Base-by-base conservation (phyloP, 2,329 filamentous ascomycete species). In the Teratosphaeria gauchensis region DNA sequence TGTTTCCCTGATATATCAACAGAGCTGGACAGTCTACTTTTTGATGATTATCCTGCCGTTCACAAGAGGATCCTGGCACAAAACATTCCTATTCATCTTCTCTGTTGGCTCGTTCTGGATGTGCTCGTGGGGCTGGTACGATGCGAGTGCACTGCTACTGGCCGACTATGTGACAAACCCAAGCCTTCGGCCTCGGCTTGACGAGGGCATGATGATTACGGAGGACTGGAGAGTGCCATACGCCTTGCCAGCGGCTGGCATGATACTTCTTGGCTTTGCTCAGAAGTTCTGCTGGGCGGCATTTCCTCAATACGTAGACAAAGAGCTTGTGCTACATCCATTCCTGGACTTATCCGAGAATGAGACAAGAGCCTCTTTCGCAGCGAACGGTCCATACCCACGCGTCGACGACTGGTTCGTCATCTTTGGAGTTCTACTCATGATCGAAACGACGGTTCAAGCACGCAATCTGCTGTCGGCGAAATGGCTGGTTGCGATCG, bases 1-100 rank as follows among this genome's bases (percentile, higher is more conserved):
- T 9, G 63, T 78, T 32, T 75, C 71, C 5, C 69, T 75, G n/a
- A 69, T 79, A 16, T 79, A 76, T 63, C 69, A 72, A 56, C 77
- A 79, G 35, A 53, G 54, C 42, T 59, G 53, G 54, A 80, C 77
- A 0, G 71, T 78, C 8, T 80, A 77, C 63, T 77, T 78, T 67
- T 70, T 75, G 4, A 78, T 78, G 76, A 65, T 78, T 58, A 77
- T 77, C 56, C 69, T 78, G 9, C 77, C 76, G 3, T 76, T 71
- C 65, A 77, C 75, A 1, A 70, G 76, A 12, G 60, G 65, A 14
- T 69, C 69, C 1, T 77, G 76, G 76, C 74, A 76, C 46, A 64
- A 76, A 3, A 72, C 74, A 58, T 63, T 61, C 2, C 51, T 70
- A 4, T 52, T 58, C 1, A 53, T 70, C 5, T 70, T 70, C 55